Conservation (phyloP, 2,329 filamentous ascomycete species). For the Leptographium lundbergii region DNA sequence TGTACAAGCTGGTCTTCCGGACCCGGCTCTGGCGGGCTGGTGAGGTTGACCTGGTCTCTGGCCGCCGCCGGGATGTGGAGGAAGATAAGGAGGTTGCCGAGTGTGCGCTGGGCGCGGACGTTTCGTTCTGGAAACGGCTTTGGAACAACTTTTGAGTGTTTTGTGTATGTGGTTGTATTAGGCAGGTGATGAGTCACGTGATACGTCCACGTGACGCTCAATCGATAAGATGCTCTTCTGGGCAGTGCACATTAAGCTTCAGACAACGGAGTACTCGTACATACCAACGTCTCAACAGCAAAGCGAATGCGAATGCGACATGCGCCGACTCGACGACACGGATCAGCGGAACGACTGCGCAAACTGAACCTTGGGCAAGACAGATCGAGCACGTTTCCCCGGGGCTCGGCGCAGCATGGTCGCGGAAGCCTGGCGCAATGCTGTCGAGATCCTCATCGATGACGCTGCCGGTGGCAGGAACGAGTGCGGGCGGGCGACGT, state of each 20-base stretch:
- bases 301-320: not conserved
- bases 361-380: not conserved
- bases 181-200: not conserved
- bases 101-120: conserved; percentile 16
- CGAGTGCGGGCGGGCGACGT: conserved; percentile 22
- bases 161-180: no score
- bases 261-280: no score
- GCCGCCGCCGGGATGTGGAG: conserved; percentile 42
- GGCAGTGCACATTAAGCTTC: not conserved
- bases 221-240: no score
- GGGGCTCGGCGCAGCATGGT: not conserved
- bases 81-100: conserved; percentile 22
- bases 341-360: not conserved
- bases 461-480: not conserved
- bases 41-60: conserved; percentile 45
- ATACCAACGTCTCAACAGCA: not conserved
- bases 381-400: not conserved
- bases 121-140: conserved; percentile 30
- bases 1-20: conserved; percentile 27
- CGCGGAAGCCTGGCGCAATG: conserved; percentile 1
- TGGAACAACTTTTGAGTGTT: conserved; percentile 25
- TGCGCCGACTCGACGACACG: not conserved
- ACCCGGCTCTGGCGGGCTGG: conserved; percentile 35
- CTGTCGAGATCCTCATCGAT: conserved; percentile 6
- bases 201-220: no score